Conservation (phyloP, 2,329 filamentous ascomycete genomes). For the Seiridium cupressi region DNA sequence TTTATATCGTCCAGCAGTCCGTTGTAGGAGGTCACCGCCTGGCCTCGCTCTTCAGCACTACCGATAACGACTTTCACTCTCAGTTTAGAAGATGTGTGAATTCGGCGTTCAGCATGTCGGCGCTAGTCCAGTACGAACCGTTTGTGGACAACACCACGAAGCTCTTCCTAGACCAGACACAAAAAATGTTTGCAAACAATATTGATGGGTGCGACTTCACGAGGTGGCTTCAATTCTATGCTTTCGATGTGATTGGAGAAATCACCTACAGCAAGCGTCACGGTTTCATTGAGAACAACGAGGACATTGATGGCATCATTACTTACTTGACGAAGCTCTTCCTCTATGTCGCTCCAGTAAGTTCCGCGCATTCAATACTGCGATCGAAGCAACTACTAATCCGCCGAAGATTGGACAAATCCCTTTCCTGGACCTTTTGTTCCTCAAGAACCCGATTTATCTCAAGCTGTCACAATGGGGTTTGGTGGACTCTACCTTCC, state of each 20-base stretch:
- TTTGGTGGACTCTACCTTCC: constrained; percentile 66
- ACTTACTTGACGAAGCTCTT: constrained; percentile 62
- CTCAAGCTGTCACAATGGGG: constrained; percentile 67
- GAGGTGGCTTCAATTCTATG: constrained; percentile 76
- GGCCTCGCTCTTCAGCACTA: constrained; percentile 74
- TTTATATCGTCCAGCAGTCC: constrained; percentile 77
- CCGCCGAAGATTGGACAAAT: constrained; percentile 67
- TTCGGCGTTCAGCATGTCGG: constrained; percentile 74
- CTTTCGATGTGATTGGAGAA: constrained; percentile 78
- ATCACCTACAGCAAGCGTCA: constrained; percentile 74
- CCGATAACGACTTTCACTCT: constrained; percentile 72
- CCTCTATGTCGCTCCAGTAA: constrained; percentile 68
- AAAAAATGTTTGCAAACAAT: constrained; percentile 49
- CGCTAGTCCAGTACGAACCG: constrained; percentile 75
- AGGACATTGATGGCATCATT: constrained; percentile 75
- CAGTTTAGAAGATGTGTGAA: constrained; percentile 74
- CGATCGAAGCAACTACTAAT: neutral
- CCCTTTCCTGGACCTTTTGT: constrained; percentile 65
- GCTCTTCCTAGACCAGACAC: constrained; percentile 65
- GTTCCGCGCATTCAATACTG: constrained; percentile 13
- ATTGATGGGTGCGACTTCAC: constrained; percentile 59
- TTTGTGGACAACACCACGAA: constrained; percentile 74
- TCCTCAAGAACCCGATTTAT: constrained; percentile 74
- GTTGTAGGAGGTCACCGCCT: constrained; percentile 66
- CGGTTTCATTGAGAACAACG: constrained; percentile 72